Conservation (phyloP, 106 monocot genomes). For the Hemerocallis citrina region DNA sequence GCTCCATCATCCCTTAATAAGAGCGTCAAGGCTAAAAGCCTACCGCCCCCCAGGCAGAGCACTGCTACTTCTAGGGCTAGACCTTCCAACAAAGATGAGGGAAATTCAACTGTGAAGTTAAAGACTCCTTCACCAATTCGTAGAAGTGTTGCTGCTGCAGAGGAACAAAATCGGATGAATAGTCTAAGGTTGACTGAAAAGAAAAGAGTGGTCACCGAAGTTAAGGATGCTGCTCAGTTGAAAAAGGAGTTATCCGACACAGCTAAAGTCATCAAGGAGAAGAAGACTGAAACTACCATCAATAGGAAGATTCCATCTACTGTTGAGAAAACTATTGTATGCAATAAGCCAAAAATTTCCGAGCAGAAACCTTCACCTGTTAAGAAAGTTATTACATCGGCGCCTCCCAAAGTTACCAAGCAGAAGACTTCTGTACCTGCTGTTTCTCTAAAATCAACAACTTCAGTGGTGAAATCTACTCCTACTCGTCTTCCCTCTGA, state of each 20-base stretch:
- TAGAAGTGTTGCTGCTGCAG: not conserved
- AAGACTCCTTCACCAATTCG: not conserved
- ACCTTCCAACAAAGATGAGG: not conserved
- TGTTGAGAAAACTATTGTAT: not conserved
- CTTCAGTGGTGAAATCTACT: conserved; percentile 7
- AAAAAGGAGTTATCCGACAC: no score
- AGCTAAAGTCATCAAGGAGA: conserved; percentile 9
- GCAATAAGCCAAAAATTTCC: not conserved
- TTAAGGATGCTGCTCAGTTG: no score
- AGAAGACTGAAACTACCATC: no score
- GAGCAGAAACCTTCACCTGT: conserved; percentile 10
- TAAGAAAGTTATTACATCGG: not conserved
- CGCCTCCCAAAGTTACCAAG: conserved; percentile 1
- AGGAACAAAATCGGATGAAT: not conserved
- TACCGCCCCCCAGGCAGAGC: not conserved
- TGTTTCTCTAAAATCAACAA: not conserved
- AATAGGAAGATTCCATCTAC: not conserved
- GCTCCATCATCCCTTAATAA: no score
- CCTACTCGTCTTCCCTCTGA: not conserved
- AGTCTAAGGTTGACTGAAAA: conserved; percentile 7
- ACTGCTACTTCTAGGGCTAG: not conserved
- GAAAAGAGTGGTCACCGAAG: no score
- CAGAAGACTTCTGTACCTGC: not conserved
- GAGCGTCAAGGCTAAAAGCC: no score
- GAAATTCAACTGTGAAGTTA: not conserved